These are phyloP conservation scores for Claviceps capensis DNA, from an alignment of 2,329 filamentous ascomycete genomes.

Conservation along the genomic window DNA sequence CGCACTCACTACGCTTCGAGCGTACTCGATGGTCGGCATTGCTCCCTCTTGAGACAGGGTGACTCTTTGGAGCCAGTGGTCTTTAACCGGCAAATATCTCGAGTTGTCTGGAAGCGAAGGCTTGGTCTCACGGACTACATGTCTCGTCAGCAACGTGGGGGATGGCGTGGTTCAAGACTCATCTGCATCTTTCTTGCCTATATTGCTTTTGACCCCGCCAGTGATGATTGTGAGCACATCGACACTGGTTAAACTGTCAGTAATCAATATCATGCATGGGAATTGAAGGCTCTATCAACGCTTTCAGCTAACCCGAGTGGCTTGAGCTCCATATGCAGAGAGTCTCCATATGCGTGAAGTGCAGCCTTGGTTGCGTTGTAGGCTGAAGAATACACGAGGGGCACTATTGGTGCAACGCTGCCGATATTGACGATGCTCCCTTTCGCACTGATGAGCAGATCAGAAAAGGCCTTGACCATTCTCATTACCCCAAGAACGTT, in stretches of 20 bases:
- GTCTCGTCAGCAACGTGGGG: background rate
- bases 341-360: slow-evolving; percentile 11
- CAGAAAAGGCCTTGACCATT: slow-evolving; percentile 10
- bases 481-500: slow-evolving; percentile 26
- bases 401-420: slow-evolving; percentile 11
- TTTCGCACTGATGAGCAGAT: slow-evolving; percentile 10
- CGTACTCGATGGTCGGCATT: slow-evolving; percentile 8
- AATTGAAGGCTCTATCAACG: background rate
- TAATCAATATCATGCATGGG: background rate
- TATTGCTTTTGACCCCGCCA: slow-evolving; percentile 8
- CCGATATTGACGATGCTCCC: slow-evolving; percentile 15
- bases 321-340: slow-evolving; percentile 11
- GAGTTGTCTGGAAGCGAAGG: slow-evolving; percentile 6
- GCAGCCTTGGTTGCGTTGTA: slow-evolving; percentile 14
- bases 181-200: slow-evolving; percentile 5
- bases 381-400: slow-evolving; percentile 8
- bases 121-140: slow-evolving; percentile 6
- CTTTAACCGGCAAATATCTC: slow-evolving; percentile 5
- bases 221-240: slow-evolving; percentile 9
- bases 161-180: no score
- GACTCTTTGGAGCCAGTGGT: slow-evolving; percentile 8
- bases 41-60: slow-evolving; percentile 2
- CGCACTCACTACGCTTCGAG: slow-evolving; percentile 6
- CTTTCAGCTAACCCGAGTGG: slow-evolving; percentile 9
- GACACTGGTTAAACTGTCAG: slow-evolving; percentile 3